These are phyloP conservation scores for Meripilus lineatus DNA, from an alignment of 1,284 basidiomycete genomes.

Conservation along the genomic window DNA sequence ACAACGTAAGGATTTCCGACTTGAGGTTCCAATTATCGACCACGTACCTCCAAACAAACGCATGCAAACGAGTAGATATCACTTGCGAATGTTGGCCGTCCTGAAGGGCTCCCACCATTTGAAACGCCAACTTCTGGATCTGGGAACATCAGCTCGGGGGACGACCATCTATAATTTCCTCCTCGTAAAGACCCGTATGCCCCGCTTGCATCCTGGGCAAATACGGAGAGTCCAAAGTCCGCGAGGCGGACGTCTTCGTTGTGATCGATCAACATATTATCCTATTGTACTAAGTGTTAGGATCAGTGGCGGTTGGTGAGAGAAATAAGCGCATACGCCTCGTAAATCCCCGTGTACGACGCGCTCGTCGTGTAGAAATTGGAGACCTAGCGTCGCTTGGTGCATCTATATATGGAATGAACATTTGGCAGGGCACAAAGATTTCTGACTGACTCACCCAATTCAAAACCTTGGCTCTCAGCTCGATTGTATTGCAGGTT, in stretches of 20 bases:
- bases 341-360: constrained; percentile 6
- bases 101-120: background rate
- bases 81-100: constrained; percentile 3
- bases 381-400: background rate
- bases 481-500: background rate
- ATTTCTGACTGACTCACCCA: background rate
- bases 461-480: background rate
- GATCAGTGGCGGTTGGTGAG: too few species aligned
- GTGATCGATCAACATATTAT: constrained; percentile 2
- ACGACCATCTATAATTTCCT: background rate
- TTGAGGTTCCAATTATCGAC: too few species aligned
- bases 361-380: constrained; percentile 1
- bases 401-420: background rate
- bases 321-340: constrained; percentile 1
- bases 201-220: background rate
- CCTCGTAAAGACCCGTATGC: background rate
- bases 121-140: background rate
- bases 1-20: too few species aligned
- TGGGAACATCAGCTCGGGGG: constrained; percentile 4
- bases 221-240: constrained; percentile 2
- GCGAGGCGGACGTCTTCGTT: constrained; percentile 2
- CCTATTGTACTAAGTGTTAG: background rate
- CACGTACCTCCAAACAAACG: constrained; percentile 1
- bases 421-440: too few species aligned
- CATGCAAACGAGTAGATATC: constrained; percentile 6